These are phyloP conservation scores for Prunus mongolica DNA, from an alignment of 306 rosid species.

Conservation along the genomic window DNA sequence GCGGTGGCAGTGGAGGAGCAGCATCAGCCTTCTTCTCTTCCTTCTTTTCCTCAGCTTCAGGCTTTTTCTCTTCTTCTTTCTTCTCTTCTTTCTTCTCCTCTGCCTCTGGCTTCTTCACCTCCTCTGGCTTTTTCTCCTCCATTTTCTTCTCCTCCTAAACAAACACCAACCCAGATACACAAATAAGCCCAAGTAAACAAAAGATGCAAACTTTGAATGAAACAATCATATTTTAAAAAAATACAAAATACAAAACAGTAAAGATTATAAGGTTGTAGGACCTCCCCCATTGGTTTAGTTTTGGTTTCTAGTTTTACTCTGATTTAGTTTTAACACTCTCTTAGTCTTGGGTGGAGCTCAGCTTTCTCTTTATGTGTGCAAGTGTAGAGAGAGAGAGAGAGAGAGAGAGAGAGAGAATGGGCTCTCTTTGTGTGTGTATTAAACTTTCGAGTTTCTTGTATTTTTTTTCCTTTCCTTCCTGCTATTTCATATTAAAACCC, in stretches of 20 bases:
- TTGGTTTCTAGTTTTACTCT: not conserved
- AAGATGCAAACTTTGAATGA: not conserved
- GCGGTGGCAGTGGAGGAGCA: conserved; percentile 27
- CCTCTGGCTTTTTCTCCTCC: conserved; percentile 47
- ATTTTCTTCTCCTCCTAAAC: conserved; percentile 50
- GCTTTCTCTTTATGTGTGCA: not conserved
- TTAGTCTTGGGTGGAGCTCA: not conserved
- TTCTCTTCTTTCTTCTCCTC: conserved; percentile 25
- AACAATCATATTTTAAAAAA: not conserved
- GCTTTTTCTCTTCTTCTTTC: conserved; percentile 21
- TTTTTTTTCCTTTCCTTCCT: not conserved
- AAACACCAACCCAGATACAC: conserved; percentile 17
- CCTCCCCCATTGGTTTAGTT: conserved; percentile 29
- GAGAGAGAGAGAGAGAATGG: not conserved
- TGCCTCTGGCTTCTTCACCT: conserved; percentile 21
- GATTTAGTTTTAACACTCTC: not conserved
- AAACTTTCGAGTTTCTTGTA: not conserved
- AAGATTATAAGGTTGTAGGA: not conserved
- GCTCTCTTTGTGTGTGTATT: not conserved
- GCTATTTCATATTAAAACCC: not conserved
- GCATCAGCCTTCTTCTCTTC: conserved; percentile 25
- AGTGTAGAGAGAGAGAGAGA: not conserved
- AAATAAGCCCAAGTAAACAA: conserved; percentile 7
- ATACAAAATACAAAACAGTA: not conserved
- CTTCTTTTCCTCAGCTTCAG: conserved; percentile 23